Evolutionary conservation across 352 stramenopile genomes (phyloP), one percentile per base, ranked within the genome.

Genomic region (Peronosclerospora sorghi): DNA sequence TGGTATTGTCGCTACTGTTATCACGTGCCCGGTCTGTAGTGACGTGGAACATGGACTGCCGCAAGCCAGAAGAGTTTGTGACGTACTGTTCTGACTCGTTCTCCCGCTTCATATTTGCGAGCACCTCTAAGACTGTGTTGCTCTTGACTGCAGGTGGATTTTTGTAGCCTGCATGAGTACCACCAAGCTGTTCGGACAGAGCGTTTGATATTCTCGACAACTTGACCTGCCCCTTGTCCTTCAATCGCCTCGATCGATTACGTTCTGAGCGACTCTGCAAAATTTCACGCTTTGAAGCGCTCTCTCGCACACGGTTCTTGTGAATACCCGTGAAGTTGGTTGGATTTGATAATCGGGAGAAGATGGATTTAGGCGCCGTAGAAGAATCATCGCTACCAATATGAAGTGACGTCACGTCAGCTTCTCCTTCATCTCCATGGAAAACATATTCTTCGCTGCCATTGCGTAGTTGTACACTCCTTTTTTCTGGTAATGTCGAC

Each of bases 251-350:
- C 9, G 71, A 73, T 3, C 80, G 77, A 46, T 87, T 79, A 13
- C 73, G 73, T 41, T 92, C 75, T 2, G 67, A 73, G 8, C 74
- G 73, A 36, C 61, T 78, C 39, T 92, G 79, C 7, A 92, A 29
- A 35, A 90, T 59, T 42, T 92, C 80, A 27, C 80, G 73, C 57
- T 92, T 92, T 5, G 67, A 69, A 28, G 70, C 73, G 61, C 74
- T 89, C 41, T 92, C 80, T 26, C 68, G 57, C 24, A 85, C 70
- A 4, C 81, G 77, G 35, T 89, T 87, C 56, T 89, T 89, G 68
- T 93, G 81, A 45, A 89, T 93, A 13, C 81, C 81, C 14, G 81
- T 93, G 27, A 93, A 93, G 43, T 90, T 93, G 20, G 58, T 89
- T 32, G 81, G 81, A 28, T 93, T 91, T 0, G 81, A 83, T 4